Evolutionary conservation across 2,329 filamentous ascomycete species (phyloP), one percentile per base, ranked within the genome.

Genomic region (Plectosphaerella cucumerina): DNA sequence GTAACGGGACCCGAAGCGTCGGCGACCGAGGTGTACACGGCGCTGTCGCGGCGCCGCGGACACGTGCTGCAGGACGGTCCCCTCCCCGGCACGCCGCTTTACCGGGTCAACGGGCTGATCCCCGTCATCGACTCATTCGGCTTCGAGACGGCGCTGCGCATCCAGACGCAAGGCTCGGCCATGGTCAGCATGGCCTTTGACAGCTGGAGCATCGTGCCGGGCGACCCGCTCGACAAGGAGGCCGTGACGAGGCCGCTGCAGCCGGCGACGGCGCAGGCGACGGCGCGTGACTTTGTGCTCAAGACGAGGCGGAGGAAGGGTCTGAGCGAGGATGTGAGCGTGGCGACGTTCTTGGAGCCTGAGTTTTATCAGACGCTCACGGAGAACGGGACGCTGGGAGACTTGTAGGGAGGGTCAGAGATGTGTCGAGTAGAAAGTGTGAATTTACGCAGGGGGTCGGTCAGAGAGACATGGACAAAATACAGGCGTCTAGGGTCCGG

Each of bases 51-150:
- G 48, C 85, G 94, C 53, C 80, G 94, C 59, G 94, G 94, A 1
- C 94, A 99, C 69, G 93, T 99, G 23, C 77, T 99, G 22, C 86
- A 89, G n/a, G 94, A 99, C 65, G 90, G 90, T 0, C 92, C 92
- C 14, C 90, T 99, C 54, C 91, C 93, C 0, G 94, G 94, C 21
- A 97, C 94, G 10, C 94, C 93, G 5, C 80, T 99, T 11, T 97
- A 97, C 71, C 87, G 89, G 20, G 92, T 97, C 49, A 89, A 86
- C 61, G 94, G 94, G 4, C 77, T 97, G 47, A 85, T 99, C 50
- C 94, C 94, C 10, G 94, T 97, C 53, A 96, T 99, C 65, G 94
- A 99, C 74, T 91, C 86, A 26, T 99, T 99, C 64, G 94, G 94
- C 18, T 97, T 99, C 70, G 94, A 99, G 75, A 97, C 94, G 14